Conservation (phyloP, 1,284 basidiomycete species). For the Polyporus tsugae region DNA sequence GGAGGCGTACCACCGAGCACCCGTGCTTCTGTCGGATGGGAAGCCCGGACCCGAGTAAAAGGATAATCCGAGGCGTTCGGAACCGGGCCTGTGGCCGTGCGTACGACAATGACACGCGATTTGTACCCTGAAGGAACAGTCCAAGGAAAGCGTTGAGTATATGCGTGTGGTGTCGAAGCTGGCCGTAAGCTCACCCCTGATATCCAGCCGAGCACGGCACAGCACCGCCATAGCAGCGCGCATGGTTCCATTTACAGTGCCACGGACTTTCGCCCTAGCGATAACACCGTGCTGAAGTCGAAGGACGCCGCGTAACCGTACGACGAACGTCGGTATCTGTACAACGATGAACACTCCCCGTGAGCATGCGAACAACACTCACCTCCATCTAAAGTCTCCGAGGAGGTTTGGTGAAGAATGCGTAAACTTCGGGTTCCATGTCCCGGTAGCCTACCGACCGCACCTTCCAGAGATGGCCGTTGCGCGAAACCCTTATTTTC, state of each 20-base stretch:
- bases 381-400: background rate
- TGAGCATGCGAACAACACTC: background rate
- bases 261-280: background rate
- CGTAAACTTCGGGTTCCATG: background rate
- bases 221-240: background rate
- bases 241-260: too few species aligned
- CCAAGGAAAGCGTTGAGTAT: slow-evolving; percentile 2
- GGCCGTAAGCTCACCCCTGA: background rate
- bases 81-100: background rate
- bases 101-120: background rate
- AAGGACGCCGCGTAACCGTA: too few species aligned
- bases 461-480: slow-evolving; percentile 7
- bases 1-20: slow-evolving; percentile 25
- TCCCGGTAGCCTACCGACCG: background rate
- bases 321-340: background rate
- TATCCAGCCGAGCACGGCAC: background rate
- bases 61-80: slow-evolving; percentile 6
- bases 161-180: background rate
- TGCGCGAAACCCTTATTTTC: background rate
- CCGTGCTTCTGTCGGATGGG: slow-evolving; percentile 13
- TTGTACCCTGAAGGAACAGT: background rate
- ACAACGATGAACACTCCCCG: background rate
- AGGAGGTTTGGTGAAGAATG: background rate
- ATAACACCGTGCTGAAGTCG: background rate
- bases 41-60: slow-evolving; percentile 20